phyloP scores from a whole-genome alignment of 1,284 basidiomycete species.

The Leucoagaricus sp. region DNA sequence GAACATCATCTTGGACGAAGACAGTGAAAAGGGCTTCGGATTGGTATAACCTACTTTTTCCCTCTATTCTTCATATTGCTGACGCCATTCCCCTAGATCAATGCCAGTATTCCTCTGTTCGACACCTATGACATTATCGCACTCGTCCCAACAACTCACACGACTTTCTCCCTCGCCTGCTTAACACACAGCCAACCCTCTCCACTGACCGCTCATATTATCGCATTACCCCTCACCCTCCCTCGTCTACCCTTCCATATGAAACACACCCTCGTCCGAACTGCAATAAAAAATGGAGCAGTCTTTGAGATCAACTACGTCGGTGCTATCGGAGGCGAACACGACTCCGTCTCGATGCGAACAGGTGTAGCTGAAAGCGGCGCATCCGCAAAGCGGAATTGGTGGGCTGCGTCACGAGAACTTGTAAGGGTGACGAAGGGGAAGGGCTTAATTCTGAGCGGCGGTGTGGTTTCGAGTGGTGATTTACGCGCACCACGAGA shows the following conservation, averaged over 20 bases:
- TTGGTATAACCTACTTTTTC: conserved; percentile 45
- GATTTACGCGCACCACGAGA: conserved; percentile 72
- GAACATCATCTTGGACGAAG: conserved; percentile 73
- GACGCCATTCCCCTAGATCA: conserved; percentile 45
- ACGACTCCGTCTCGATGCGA: conserved; percentile 43
- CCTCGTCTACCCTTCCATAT: conserved; percentile 80
- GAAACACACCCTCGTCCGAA: conserved; percentile 80
- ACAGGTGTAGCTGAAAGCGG: conserved; percentile 55
- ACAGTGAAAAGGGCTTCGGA: conserved; percentile 81
- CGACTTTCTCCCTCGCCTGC: conserved; percentile 77
- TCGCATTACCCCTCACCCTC: conserved; percentile 77
- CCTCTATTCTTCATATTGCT: background rate
- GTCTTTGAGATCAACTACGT: conserved; percentile 83
- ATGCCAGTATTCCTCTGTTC: conserved; percentile 56
- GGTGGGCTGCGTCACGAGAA: conserved; percentile 81
- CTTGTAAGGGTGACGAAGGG: conserved; percentile 77
- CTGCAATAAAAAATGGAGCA: conserved; percentile 81
- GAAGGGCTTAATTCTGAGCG: conserved; percentile 68
- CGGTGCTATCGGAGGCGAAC: conserved; percentile 66
- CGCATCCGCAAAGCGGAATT: conserved; percentile 64
- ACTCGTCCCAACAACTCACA: conserved; percentile 69
- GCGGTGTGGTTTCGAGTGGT: conserved; percentile 55
- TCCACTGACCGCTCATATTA: conserved; percentile 78
- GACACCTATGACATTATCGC: conserved; percentile 76
- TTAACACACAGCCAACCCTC: conserved; percentile 82